These are phyloP conservation scores for Colletotrichum orchidophilum DNA, from an alignment of 2,329 filamentous ascomycete species.

Conservation along the genomic window DNA sequence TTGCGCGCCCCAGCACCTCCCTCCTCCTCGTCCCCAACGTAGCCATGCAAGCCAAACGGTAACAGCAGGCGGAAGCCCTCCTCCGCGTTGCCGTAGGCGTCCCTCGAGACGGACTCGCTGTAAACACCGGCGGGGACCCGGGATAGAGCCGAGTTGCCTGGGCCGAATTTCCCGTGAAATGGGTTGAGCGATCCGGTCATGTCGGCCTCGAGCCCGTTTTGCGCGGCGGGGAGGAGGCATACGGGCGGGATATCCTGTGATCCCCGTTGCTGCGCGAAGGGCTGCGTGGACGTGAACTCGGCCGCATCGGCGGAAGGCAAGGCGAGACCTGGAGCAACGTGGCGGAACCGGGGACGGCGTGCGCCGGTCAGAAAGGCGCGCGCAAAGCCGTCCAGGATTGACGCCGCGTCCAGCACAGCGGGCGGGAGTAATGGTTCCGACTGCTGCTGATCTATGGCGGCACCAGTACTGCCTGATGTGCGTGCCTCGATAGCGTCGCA, in stretches of 20 bases:
- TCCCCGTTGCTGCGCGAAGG: neutral
- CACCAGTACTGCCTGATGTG: neutral
- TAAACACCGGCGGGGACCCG: conserved; percentile 39
- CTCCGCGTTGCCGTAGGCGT: conserved; percentile 37
- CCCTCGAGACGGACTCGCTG: conserved; percentile 38
- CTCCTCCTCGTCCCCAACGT: conserved; percentile 38
- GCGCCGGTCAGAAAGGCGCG: neutral
- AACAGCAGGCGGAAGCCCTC: conserved; percentile 42
- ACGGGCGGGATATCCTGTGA: conserved; percentile 38
- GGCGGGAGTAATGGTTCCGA: neutral
- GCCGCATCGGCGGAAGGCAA: neutral
- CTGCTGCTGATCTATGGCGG: neutral
- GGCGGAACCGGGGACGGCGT: neutral
- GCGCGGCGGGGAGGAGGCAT: conserved; percentile 39
- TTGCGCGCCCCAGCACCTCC: conserved; percentile 16
- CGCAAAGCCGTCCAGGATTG: neutral
- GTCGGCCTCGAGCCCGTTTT: neutral
- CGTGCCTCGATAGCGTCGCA: conserved; percentile 39
- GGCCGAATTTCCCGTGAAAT: no score
- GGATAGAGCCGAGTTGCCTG: conserved; percentile 25
- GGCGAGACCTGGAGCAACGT: neutral
- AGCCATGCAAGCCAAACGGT: conserved; percentile 35
- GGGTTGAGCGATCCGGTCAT: conserved; percentile 4
- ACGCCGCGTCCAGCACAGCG: neutral
- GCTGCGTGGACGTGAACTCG: neutral